phyloP scores from a whole-genome alignment of 1,139 yeast genomes.

The Pichiaceae sp. region DNA sequence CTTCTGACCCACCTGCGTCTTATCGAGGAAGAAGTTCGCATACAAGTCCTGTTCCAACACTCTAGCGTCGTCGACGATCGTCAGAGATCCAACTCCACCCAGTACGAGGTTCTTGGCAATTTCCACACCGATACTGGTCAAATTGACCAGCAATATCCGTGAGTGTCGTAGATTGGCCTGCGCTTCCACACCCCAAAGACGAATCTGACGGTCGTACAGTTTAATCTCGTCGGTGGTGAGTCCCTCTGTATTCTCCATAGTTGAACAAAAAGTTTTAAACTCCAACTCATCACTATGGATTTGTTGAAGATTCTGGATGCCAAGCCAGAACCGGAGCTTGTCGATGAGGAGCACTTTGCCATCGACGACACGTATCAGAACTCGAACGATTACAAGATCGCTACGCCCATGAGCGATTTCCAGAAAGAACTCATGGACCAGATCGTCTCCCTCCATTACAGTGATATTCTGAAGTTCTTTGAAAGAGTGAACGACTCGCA shows the following conservation, averaged over 20 bases:
- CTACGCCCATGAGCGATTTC: slow-evolving; percentile 82
- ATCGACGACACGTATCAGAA: slow-evolving; percentile 21
- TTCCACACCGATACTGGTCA: slow-evolving; percentile 86
- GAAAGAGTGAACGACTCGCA: slow-evolving; percentile 33
- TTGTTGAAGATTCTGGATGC: slow-evolving; percentile 69
- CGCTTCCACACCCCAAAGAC: slow-evolving; percentile 96
- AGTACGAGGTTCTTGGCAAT: slow-evolving; percentile 80
- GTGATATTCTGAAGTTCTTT: slow-evolving; percentile 81
- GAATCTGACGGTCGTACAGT: slow-evolving; percentile 86
- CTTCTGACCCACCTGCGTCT: slow-evolving; percentile 42
- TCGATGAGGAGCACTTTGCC: slow-evolving; percentile 32
- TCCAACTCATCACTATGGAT: slow-evolving; percentile 42
- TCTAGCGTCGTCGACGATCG: slow-evolving; percentile 51
- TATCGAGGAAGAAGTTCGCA: slow-evolving; percentile 70
- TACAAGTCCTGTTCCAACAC: slow-evolving; percentile 61
- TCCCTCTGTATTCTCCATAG: too few relatives aligned
- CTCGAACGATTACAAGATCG: slow-evolving; percentile 70
- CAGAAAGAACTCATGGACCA: slow-evolving; percentile 92
- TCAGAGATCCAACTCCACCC: slow-evolving; percentile 80
- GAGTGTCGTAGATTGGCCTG: slow-evolving; percentile 76
- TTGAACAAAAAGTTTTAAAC: too few relatives aligned
- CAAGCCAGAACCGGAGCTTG: slow-evolving; percentile 77
- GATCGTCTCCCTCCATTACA: slow-evolving; percentile 81
- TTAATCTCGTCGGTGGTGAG: slow-evolving; percentile 77
- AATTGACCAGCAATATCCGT: slow-evolving; percentile 66